A percentile compares a stretch with the other conserved stretches of the same genome.
Evolutionary conservation across 108 stramenopile genomes (phyloP).

Genomic region (Poteriospumella lacustris): DNA sequence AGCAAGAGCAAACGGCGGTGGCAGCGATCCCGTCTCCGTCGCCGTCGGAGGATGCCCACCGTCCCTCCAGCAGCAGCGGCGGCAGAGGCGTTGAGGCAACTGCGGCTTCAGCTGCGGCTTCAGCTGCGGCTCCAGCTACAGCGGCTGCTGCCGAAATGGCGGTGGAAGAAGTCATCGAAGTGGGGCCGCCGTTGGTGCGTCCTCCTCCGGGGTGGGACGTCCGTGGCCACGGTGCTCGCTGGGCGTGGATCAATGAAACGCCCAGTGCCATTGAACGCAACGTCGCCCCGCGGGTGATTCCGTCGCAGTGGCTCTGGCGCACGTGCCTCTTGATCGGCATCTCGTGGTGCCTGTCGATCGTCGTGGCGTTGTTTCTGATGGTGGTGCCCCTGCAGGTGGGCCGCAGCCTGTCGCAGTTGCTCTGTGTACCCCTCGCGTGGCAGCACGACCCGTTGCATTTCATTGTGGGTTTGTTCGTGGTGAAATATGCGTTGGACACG

Average conservation of each 20-base stretch:
- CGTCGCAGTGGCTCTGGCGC: neutral
- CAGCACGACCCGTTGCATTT: neutral
- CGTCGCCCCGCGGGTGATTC: neutral
- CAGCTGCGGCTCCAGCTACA: too few relatives aligned
- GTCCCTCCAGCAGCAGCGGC: too few relatives aligned
- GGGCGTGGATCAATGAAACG: slow-evolving; percentile 5
- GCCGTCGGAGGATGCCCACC: too few relatives aligned
- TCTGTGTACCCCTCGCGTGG: neutral
- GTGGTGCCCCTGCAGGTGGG: neutral
- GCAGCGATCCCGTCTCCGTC: too few relatives aligned
- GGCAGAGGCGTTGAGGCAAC: too few relatives aligned
- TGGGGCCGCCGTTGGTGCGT: neutral
- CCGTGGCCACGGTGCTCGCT: neutral
- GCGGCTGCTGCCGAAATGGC: neutral
- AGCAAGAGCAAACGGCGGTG: too few relatives aligned
- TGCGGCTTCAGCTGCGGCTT: too few relatives aligned
- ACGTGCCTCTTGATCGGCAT: neutral
- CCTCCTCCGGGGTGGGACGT: slow-evolving; percentile 25
- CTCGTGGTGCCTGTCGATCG: neutral
- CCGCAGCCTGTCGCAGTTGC: neutral
- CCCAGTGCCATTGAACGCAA: neutral
- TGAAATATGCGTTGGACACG: neutral
- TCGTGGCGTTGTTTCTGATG: neutral
- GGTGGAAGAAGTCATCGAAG: neutral
- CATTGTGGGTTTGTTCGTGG: neutral